These are phyloP conservation scores for Stentor coeruleus DNA, from an alignment of 73 alveolate species.

Conservation along the genomic window DNA sequence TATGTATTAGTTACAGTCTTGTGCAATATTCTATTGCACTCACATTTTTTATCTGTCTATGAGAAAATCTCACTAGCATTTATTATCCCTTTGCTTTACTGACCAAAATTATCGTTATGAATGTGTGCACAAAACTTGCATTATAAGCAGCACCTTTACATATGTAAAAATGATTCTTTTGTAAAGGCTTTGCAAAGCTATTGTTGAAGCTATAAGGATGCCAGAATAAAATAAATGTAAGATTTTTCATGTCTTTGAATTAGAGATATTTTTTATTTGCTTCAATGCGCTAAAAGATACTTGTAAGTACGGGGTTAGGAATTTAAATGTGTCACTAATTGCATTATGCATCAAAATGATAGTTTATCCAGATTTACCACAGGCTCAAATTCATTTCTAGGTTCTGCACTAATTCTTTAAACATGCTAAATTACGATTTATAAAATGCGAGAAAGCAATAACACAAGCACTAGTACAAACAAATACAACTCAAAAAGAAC, in stretches of 20 bases:
- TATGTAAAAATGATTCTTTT: slow-evolving; percentile 24
- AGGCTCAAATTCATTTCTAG: too few species aligned
- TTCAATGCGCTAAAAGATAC: too few species aligned
- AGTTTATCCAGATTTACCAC: too few species aligned
- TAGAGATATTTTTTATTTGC: background rate
- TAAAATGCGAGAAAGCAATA: too few species aligned
- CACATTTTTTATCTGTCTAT: slow-evolving; percentile 65
- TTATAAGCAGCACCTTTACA: slow-evolving; percentile 28
- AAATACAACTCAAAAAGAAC: too few species aligned
- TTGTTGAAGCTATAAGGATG: background rate
- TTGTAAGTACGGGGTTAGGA: too few species aligned
- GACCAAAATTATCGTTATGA: slow-evolving; percentile 53
- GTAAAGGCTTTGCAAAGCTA: background rate
- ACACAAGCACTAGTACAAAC: too few species aligned
- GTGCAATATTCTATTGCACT: slow-evolving; percentile 72
- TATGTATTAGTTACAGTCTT: too few species aligned
- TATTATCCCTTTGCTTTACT: slow-evolving; percentile 66
- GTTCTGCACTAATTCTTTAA: too few species aligned
- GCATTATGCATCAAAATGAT: too few species aligned
- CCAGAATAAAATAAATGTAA: background rate
- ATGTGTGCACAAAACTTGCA: slow-evolving; percentile 43
- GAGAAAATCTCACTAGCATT: slow-evolving; percentile 69
- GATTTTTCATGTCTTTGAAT: background rate
- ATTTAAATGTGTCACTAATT: too few species aligned
- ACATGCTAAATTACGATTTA: too few species aligned